phyloP scores from a whole-genome alignment of 345 rosid species.

The Eucalyptus dawsonii region DNA sequence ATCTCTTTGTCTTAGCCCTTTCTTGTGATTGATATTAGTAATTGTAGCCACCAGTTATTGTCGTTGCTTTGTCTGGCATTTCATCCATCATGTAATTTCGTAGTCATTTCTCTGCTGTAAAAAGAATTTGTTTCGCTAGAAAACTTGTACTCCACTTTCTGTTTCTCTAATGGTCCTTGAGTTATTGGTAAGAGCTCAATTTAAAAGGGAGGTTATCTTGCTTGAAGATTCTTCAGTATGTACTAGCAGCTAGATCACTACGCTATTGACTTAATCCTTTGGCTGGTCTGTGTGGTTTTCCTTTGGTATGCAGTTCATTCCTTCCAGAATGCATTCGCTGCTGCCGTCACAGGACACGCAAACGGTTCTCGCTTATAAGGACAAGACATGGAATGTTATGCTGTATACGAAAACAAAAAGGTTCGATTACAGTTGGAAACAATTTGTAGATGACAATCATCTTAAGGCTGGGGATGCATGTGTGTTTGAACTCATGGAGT shows the following conservation, averaged over 20 bases:
- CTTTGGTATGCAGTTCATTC: background rate
- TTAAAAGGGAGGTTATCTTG: background rate
- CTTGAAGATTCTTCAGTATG: background rate
- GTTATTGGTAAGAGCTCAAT: background rate
- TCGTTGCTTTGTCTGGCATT: background rate
- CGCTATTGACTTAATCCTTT: background rate
- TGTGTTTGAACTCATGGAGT: slow-evolving; percentile 14
- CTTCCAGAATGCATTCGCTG: background rate
- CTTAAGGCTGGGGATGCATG: slow-evolving; percentile 15
- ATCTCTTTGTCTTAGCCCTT: background rate
- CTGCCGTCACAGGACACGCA: background rate
- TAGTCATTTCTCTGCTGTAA: background rate
- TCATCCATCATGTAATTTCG: background rate
- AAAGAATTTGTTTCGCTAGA: background rate
- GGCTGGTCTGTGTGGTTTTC: background rate
- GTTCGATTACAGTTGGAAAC: slow-evolving; percentile 1
- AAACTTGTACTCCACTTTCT: background rate
- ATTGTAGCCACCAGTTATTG: background rate
- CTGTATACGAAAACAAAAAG: background rate
- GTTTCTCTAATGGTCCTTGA: background rate
- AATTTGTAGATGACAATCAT: slow-evolving; percentile 3
- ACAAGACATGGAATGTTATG: slow-evolving; percentile 8
- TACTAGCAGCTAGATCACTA: background rate
- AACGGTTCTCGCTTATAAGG: background rate
- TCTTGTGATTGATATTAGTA: background rate